A percentile compares a stretch with the other conserved stretches of the same genome.
These are phyloP conservation scores for Penicillium ucsense DNA, from an alignment of 495 filamentous ascomycete species.

Conservation along the genomic window DNA sequence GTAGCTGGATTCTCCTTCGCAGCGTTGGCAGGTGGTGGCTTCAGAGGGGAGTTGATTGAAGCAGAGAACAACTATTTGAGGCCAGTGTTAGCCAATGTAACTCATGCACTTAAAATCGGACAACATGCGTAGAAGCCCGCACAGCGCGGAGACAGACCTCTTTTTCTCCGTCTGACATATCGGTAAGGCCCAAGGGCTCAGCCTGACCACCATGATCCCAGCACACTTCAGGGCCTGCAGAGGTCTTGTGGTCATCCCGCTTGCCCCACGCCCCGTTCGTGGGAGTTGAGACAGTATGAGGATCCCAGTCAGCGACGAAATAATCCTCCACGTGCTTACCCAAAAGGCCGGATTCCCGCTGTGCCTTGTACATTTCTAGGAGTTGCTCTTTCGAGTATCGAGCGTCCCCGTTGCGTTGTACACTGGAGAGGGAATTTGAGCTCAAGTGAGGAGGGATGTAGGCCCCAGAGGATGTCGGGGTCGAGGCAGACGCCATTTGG, in stretches of 20 bases:
- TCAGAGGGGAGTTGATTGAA: constrained; percentile 88
- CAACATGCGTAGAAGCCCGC: too few species aligned
- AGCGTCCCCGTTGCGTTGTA: constrained; percentile 48
- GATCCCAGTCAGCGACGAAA: constrained; percentile 68
- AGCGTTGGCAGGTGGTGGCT: constrained; percentile 62
- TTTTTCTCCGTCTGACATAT: constrained; percentile 75
- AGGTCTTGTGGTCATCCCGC: constrained; percentile 56
- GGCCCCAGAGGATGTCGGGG: constrained; percentile 38
- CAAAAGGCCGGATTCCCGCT: constrained; percentile 46
- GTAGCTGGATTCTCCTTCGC: constrained; percentile 59
- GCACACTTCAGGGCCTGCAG: constrained; percentile 68
- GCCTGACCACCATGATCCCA: constrained; percentile 75
- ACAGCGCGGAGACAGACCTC: constrained; percentile 43
- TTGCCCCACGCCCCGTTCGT: constrained; percentile 67
- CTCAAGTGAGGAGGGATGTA: constrained; percentile 55
- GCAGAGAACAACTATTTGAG: constrained; percentile 55
- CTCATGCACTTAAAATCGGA: not conserved
- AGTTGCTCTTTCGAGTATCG: constrained; percentile 81
- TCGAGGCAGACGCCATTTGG: constrained; percentile 39
- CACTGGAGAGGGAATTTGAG: constrained; percentile 36
- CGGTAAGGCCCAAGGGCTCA: constrained; percentile 61
- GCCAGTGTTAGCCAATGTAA: constrained; percentile 8
- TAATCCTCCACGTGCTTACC: constrained; percentile 58
- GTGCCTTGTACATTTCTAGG: constrained; percentile 59
- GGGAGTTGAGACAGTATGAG: constrained; percentile 51